These are phyloP conservation scores for Rhodomyrtus tomentosa DNA, from an alignment of 345 rosid genomes.

Conservation along the genomic window DNA sequence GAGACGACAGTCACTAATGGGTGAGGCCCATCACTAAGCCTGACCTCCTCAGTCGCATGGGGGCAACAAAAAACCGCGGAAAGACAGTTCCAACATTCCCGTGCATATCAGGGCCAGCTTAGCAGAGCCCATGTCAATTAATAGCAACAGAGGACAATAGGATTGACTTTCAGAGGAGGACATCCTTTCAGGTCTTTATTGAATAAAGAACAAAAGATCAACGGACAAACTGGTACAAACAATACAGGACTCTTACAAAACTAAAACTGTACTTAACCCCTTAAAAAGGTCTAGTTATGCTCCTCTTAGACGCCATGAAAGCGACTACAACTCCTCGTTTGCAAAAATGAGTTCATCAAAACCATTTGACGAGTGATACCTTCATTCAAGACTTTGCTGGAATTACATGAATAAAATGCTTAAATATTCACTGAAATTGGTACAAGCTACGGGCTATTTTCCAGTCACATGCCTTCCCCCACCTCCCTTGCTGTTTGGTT, in stretches of 20 bases:
- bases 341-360: not conserved
- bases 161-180: not conserved
- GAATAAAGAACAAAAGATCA: not conserved
- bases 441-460: not conserved
- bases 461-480: not conserved
- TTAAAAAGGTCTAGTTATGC: not conserved
- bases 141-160: not conserved
- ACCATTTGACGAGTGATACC: not conserved
- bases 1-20: not conserved
- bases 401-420: not conserved
- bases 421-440: not conserved
- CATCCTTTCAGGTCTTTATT: not conserved
- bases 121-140: not conserved
- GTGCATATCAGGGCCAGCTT: not conserved
- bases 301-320: not conserved
- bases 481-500: not conserved
- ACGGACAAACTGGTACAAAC: not conserved
- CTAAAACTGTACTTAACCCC: not conserved
- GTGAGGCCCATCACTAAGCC: not conserved
- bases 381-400: not conserved
- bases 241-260: not conserved
- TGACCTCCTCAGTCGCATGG: not conserved
- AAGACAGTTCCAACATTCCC: not conserved
- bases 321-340: not conserved
- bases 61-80: not conserved